phyloP scores from a whole-genome alignment of 306 rosid species.

The Delonix regia region DNA sequence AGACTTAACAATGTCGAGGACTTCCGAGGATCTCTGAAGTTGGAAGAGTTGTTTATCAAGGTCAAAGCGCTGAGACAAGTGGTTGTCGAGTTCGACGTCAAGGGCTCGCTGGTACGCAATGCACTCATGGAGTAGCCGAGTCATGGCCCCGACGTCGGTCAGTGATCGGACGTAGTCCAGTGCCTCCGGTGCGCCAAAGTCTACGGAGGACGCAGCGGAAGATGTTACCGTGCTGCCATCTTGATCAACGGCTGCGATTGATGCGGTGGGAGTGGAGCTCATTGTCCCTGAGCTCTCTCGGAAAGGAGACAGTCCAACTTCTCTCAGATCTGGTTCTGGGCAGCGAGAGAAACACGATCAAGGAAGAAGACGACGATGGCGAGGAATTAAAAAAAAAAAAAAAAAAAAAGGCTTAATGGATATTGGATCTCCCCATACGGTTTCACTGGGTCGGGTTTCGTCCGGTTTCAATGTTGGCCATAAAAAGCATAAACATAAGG shows the following conservation, averaged over 20 bases:
- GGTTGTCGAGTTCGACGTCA: conserved; percentile 71
- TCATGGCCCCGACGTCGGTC: conserved; percentile 31
- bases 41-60: conserved; percentile 72
- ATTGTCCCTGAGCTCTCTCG: conserved; percentile 24
- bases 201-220: conserved; percentile 40
- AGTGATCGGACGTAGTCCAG: conserved; percentile 12
- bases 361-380: not conserved
- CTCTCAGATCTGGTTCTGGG: not conserved
- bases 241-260: conserved; percentile 37
- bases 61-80: conserved; percentile 75
- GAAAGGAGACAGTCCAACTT: not conserved
- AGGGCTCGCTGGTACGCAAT: conserved; percentile 24
- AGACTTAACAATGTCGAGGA: conserved; percentile 71
- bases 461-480: too few relatives aligned
- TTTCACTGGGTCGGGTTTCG: not conserved
- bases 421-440: not conserved
- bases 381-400: not conserved
- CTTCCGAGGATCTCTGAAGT: conserved; percentile 69
- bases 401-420: not conserved
- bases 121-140: conserved; percentile 18
- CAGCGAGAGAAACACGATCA: not conserved
- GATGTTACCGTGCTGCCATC: conserved; percentile 33
- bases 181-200: conserved; percentile 31
- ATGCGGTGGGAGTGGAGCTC: conserved; percentile 47
- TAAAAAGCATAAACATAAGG: too few relatives aligned